Evolutionary conservation across 345 rosid species (phyloP).

Genomic region (Acer saccharum): DNA sequence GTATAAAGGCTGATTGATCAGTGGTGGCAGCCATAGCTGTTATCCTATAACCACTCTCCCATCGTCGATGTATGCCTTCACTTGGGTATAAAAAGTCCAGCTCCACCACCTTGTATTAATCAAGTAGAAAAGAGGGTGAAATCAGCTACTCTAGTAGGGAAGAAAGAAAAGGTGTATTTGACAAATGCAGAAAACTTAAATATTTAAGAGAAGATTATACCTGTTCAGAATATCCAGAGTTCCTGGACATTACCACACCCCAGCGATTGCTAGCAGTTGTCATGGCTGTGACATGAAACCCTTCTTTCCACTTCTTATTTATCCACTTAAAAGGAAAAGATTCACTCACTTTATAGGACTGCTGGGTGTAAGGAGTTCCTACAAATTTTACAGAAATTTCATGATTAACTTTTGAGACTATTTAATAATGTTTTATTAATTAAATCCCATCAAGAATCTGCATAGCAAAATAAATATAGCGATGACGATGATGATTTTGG

Average conservation of each 20-base stretch:
- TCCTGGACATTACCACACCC: conserved; percentile 97
- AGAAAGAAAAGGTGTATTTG: background rate
- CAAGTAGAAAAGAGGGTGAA: conserved; percentile 7
- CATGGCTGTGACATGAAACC: conserved; percentile 97
- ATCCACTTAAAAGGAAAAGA: conserved; percentile 98
- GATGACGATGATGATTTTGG: background rate
- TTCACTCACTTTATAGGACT: conserved; percentile 98
- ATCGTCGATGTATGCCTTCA: conserved; percentile 89
- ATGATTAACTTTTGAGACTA: conserved; percentile 5
- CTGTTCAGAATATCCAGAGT: conserved; percentile 88
- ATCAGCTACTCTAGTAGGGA: conserved; percentile 1
- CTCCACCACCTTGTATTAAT: conserved; percentile 74
- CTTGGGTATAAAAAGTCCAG: conserved; percentile 95
- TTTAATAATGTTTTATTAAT: conserved; percentile 3
- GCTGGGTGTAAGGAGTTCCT: conserved; percentile 97
- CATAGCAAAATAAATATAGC: background rate
- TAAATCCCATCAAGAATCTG: background rate
- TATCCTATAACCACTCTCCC: conserved; percentile 93
- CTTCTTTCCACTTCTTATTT: conserved; percentile 99
- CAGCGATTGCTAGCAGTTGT: conserved; percentile 92
- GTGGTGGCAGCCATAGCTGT: conserved; percentile 92
- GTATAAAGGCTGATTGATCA: conserved; percentile 90
- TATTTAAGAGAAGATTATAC: conserved; percentile 34
- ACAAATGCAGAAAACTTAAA: background rate
- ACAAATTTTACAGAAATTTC: conserved; percentile 23